These are phyloP conservation scores for Erodium trifolium DNA, from an alignment of 441 rosid genomes.

Conservation along the genomic window DNA sequence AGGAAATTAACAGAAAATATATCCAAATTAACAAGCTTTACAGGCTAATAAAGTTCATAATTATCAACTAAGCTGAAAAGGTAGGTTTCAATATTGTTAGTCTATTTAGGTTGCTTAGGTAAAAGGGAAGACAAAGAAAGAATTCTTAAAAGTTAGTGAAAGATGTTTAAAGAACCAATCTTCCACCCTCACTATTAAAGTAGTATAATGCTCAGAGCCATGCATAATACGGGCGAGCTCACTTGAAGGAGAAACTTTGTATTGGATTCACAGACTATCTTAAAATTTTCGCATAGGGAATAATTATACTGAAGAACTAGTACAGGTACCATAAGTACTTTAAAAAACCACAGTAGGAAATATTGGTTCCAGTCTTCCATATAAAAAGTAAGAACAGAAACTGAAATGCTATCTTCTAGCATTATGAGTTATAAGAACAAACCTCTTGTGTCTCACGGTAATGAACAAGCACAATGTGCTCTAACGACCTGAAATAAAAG, in stretches of 20 bases:
- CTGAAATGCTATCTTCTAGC: background rate
- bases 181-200: no score
- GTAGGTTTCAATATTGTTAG: background rate
- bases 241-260: no score
- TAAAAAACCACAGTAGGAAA: background rate
- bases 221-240: no score
- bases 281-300: no score
- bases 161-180: background rate
- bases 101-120: background rate
- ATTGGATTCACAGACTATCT: no score
- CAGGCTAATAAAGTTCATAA: background rate
- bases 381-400: background rate
- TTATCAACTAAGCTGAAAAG: background rate
- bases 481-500: constrained; percentile 58
- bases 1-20: background rate
- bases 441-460: constrained; percentile 98
- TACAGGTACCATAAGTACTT: no score
- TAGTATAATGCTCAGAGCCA: no score
- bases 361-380: background rate
- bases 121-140: background rate
- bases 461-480: constrained; percentile 95
- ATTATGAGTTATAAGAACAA: constrained; percentile 24
- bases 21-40: background rate
- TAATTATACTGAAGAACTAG: no score
- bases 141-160: background rate